phyloP scores from a whole-genome alignment of 352 stramenopile species.

The Globisporangium nunn region DNA sequence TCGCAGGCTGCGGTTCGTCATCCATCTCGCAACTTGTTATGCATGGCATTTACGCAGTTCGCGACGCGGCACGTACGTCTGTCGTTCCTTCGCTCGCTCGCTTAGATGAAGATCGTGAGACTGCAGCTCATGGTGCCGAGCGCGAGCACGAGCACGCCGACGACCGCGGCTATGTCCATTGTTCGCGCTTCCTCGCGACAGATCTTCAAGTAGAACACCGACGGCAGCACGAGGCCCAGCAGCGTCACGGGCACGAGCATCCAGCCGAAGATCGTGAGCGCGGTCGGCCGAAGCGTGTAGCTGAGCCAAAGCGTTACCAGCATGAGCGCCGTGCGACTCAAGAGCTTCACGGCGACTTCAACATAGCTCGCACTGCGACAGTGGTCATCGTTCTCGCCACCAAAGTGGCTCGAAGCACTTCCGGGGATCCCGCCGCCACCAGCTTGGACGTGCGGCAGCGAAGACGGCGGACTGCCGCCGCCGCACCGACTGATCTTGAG shows the following conservation, averaged over 20 bases:
- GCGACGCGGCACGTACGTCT: too few relatives aligned
- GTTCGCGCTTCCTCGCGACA: slow-evolving; percentile 51
- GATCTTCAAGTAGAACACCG: slow-evolving; percentile 68
- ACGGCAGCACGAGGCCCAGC: slow-evolving; percentile 18
- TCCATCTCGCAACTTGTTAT: background rate
- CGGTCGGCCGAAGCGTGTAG: slow-evolving; percentile 45
- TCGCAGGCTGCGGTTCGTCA: too few relatives aligned
- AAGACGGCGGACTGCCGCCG: background rate
- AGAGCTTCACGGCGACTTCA: slow-evolving; percentile 29
- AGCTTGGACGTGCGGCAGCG: slow-evolving; percentile 13
- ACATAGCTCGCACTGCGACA: slow-evolving; percentile 13
- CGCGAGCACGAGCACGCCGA: slow-evolving; percentile 36
- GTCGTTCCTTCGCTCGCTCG: background rate
- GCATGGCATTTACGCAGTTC: background rate
- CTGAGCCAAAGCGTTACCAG: slow-evolving; percentile 39
- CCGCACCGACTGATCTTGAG: slow-evolving; percentile 19
- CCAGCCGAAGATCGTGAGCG: slow-evolving; percentile 52
- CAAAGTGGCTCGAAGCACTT: background rate
- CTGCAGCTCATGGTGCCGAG: slow-evolving; percentile 43
- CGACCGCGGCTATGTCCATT: slow-evolving; percentile 32
- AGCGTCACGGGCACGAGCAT: slow-evolving; percentile 58
- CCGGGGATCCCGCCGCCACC: background rate
- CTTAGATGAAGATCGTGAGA: slow-evolving; percentile 38
- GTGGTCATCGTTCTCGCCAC: slow-evolving; percentile 13
- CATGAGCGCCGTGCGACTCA: slow-evolving; percentile 45